These are phyloP conservation scores for Carallia brachiata DNA, from an alignment of 345 rosid genomes.

Conservation along the genomic window DNA sequence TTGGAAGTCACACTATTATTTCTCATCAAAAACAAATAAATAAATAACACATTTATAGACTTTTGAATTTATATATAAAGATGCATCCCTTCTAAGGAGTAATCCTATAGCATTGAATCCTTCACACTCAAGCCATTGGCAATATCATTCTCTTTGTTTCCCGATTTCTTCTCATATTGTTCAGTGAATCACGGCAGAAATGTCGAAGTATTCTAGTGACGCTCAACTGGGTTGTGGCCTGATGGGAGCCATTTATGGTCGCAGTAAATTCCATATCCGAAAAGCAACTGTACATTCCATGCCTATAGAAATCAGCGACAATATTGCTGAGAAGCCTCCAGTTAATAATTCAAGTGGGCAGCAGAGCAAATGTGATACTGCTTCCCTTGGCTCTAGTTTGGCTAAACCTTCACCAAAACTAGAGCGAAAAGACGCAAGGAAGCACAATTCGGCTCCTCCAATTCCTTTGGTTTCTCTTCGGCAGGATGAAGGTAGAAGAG, in stretches of 20 bases:
- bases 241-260: slow-evolving; percentile 45
- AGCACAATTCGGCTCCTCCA: slow-evolving; percentile 18
- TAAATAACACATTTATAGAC: neutral
- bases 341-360: slow-evolving; percentile 20
- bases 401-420: slow-evolving; percentile 20
- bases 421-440: slow-evolving; percentile 29
- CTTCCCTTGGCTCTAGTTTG: slow-evolving; percentile 20
- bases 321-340: slow-evolving; percentile 16
- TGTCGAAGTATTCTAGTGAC: slow-evolving; percentile 27
- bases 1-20: slow-evolving; percentile 57
- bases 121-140: slow-evolving; percentile 37
- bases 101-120: slow-evolving; percentile 40
- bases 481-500: slow-evolving; percentile 19
- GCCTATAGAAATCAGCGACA: slow-evolving; percentile 26
- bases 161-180: slow-evolving; percentile 9
- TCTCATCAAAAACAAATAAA: neutral
- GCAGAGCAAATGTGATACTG: slow-evolving; percentile 26
- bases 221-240: slow-evolving; percentile 50
- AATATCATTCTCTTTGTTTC: slow-evolving; percentile 12
- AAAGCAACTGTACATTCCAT: slow-evolving; percentile 39
- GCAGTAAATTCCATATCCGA: slow-evolving; percentile 40
- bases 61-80: slow-evolving; percentile 22
- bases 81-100: no score
- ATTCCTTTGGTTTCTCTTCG: slow-evolving; percentile 15
- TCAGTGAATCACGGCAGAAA: slow-evolving; percentile 21